Evolutionary conservation across 805 yeast genomes (phyloP).

Genomic region (Myxozyma neglecta): DNA sequence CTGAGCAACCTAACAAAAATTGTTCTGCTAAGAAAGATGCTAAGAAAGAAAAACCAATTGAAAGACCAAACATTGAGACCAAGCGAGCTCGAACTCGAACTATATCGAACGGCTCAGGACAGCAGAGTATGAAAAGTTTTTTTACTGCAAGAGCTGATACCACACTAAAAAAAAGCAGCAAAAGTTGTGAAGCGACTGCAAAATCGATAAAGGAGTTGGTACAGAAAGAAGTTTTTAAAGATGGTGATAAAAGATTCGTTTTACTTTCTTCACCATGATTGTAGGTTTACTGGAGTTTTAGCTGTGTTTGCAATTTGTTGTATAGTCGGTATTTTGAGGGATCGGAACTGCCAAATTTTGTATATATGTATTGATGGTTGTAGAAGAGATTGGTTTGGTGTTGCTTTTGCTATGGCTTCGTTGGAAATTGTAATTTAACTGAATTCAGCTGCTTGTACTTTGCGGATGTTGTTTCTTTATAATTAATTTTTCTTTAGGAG

Average conservation of each 20-base stretch:
- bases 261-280: background rate
- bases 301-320: background rate
- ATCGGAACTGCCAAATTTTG: too few species aligned
- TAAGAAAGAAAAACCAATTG: background rate
- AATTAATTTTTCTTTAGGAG: too few species aligned
- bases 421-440: background rate
- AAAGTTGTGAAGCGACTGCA: background rate
- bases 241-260: background rate
- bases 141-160: too few species aligned
- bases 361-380: background rate
- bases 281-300: background rate
- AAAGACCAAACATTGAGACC: background rate
- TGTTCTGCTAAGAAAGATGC: too few species aligned
- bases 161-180: background rate
- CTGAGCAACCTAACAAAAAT: background rate
- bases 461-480: too few species aligned
- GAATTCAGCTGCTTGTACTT: too few species aligned
- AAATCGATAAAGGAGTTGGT: background rate
- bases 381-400: too few species aligned
- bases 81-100: background rate
- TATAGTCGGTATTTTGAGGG: background rate
- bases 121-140: too few species aligned
- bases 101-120: too few species aligned
- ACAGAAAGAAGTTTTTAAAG: background rate
- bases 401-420: background rate